A percentile compares a stretch with the other conserved stretches of the same genome.
Evolutionary conservation across 805 yeast genomes (phyloP).

Genomic region (Candida mattraensis): DNA sequence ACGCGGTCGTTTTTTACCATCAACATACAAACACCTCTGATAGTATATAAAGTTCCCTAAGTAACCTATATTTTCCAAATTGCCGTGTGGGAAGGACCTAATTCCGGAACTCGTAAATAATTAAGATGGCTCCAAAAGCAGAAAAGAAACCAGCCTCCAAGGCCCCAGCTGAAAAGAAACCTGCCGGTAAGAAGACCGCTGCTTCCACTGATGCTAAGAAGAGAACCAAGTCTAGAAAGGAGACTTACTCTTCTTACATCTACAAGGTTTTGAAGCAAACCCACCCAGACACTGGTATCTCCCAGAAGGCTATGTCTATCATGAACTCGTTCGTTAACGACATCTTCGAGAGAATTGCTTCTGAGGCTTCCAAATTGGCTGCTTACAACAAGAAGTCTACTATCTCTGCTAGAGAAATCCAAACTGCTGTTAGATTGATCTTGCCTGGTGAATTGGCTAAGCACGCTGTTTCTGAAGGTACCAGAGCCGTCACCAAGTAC

Average conservation of each 20-base stretch:
- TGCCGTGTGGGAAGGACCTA: too few relatives aligned
- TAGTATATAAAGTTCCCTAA: conserved; percentile 3
- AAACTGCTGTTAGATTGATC: conserved; percentile 97
- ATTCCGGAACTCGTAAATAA: not conserved
- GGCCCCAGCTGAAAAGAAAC: conserved; percentile 96
- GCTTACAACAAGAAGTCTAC: conserved; percentile 98
- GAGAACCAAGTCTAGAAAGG: conserved; percentile 95
- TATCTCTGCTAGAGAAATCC: conserved; percentile 97
- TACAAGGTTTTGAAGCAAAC: conserved; percentile 98
- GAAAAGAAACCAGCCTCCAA: conserved; percentile 81
- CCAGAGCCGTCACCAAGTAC: conserved; percentile 96
- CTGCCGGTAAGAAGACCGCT: conserved; percentile 88
- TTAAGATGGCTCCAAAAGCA: conserved; percentile 64
- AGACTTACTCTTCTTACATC: conserved; percentile 96
- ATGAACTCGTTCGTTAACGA: conserved; percentile 98
- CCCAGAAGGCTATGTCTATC: conserved; percentile 97
- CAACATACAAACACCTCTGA: not conserved
- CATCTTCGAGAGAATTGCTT: conserved; percentile 96
- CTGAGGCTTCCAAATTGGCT: conserved; percentile 97
- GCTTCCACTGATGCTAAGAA: conserved; percentile 80
- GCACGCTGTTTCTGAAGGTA: conserved; percentile 98
- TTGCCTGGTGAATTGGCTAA: conserved; percentile 98
- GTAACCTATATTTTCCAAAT: too few relatives aligned
- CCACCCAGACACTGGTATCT: conserved; percentile 99
- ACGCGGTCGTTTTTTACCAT: conserved; percentile 9